A percentile compares a stretch with the other conserved stretches of the same genome.
These are phyloP conservation scores for Sarcomyxa edulis DNA, from an alignment of 768 basidiomycete species.

Conservation along the genomic window DNA sequence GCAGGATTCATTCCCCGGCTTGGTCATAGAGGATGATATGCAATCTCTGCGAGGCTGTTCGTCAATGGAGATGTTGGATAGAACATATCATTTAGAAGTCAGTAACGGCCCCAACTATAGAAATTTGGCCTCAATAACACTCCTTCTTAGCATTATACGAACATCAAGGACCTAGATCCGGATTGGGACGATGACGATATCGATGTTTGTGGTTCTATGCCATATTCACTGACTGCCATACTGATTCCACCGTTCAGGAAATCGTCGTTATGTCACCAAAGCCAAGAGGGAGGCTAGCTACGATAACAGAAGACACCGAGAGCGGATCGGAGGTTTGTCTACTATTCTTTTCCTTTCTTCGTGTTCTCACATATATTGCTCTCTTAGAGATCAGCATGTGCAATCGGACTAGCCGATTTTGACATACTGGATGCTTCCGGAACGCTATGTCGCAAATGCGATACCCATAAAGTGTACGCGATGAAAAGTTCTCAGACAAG, in stretches of 20 bases:
- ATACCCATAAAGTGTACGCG: conserved; percentile 26
- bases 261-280: conserved; percentile 42
- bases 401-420: conserved; percentile 25
- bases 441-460: conserved; percentile 20
- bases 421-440: conserved; percentile 19
- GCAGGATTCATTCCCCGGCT: conserved; percentile 26
- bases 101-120: too few species aligned
- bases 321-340: too few species aligned
- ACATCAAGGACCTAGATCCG: conserved; percentile 35
- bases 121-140: too few species aligned
- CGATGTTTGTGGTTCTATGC: conserved; percentile 29
- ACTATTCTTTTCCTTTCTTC: too few species aligned
- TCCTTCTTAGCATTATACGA: conserved; percentile 29
- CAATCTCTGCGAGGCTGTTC: conserved; percentile 5
- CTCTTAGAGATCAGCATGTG: conserved; percentile 11
- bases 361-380: not conserved
- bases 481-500: conserved; percentile 17
- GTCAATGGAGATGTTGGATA: too few species aligned
- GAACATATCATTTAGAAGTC: too few species aligned
- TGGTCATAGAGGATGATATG: conserved; percentile 21
- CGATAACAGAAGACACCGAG: conserved; percentile 25
- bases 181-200: conserved; percentile 46
- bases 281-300: conserved; percentile 20
- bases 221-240: not conserved
- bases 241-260: conserved; percentile 28